Base-by-base conservation (phyloP, 192 early-diverging fungal genomes). In the Tieghemiomyces parasiticus region DNA sequence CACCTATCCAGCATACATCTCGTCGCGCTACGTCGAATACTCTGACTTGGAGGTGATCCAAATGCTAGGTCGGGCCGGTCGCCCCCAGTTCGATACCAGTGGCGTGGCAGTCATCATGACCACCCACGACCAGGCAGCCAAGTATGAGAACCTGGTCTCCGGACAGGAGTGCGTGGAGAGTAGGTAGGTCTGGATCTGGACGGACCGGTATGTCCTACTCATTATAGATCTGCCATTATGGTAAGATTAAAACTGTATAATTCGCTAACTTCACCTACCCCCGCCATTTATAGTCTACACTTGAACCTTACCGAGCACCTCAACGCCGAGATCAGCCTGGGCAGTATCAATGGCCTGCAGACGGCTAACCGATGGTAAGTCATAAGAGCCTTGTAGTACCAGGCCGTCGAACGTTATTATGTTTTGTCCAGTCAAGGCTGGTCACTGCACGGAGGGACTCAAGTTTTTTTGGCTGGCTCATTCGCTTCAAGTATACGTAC, bases 21-120 rank as follows among this genome's bases (percentile, higher is more conserved):
- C 70, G 26, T 67, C 53, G 35, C 67, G 65, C 14, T 72, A 71
- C 30, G 67, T 67, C 0, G 76, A 80, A 60, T 83, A 84, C 64
- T 71, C 74, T 4, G 70, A 78, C 25, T 52, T 82, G 3, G 85
- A 90, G 35, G 60, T 87, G 25, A 60, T 82, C 61, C 87, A 90
- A 69, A 86, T 88, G 77, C 75, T 90, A 35, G 87, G 87, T 9
- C 68, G 87, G 3, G 87, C 84, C 4, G 84, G 84, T 12, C 61
- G 87, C 25, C 83, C 86, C 0, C 79, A 86, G 70, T 87, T 87
- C 74, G 87, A 86, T 20, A 61, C 75, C 25, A 65, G 55, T 20
- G 87, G 84, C 13, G 71, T 72, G n/a, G 85, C 79, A 1, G 71
- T 87, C 12, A 80, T 89, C 51, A 67, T 89, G 61, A 83, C 83